phyloP scores from a whole-genome alignment of 331 rosid species.

The Cucumis variabilis region DNA sequence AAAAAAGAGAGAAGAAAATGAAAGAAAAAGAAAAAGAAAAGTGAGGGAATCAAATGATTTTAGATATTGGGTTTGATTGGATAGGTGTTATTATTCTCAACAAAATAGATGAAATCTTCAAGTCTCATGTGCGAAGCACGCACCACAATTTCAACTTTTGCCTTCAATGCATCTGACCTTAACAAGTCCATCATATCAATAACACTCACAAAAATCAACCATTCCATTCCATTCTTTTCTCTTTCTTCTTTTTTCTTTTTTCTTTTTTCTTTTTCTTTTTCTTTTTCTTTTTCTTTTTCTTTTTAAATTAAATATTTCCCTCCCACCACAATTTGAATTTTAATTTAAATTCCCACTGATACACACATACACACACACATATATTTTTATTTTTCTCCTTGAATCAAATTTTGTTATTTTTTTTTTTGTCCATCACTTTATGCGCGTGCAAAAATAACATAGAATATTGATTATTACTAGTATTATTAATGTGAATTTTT shows the following conservation, averaged over 20 bases:
- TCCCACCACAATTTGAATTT: neutral
- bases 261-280: no score
- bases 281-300: no score
- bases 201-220: neutral
- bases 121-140: neutral
- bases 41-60: slow-evolving; percentile 22
- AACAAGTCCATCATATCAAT: neutral
- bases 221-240: neutral
- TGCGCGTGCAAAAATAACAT: slow-evolving; percentile 64
- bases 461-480: neutral
- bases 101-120: neutral
- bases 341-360: neutral
- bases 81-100: neutral
- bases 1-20: no score
- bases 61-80: neutral
- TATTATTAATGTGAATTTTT: neutral
- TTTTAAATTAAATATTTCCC: neutral
- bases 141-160: neutral
- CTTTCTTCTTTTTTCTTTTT: neutral
- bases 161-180: slow-evolving; percentile 26
- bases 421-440: slow-evolving; percentile 65
- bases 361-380: no score
- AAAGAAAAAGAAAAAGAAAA: neutral
- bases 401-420: slow-evolving; percentile 33
- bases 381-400: neutral